These are phyloP conservation scores for Pleodorina starrii DNA, from an alignment of 139 green algal species.

Conservation along the genomic window DNA sequence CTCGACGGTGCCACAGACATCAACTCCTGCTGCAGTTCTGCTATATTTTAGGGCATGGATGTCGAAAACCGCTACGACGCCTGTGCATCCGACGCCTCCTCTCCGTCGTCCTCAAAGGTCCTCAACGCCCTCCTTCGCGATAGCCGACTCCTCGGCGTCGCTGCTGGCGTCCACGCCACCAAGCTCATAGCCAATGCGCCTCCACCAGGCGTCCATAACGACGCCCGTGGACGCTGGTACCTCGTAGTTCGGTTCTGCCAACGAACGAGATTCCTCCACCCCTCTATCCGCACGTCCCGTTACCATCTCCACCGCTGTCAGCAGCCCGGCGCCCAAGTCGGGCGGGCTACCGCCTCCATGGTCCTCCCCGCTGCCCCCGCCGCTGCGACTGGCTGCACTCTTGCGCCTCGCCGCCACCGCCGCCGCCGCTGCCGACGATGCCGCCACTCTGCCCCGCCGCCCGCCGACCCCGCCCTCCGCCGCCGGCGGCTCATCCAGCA, in stretches of 20 bases:
- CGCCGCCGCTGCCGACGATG: neutral
- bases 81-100: neutral
- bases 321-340: neutral
- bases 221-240: neutral
- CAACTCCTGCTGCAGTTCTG: too few relatives aligned
- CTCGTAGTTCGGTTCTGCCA: neutral
- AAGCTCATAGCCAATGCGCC: neutral
- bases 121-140: too few relatives aligned
- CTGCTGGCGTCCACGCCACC: neutral
- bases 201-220: slow-evolving; percentile 37
- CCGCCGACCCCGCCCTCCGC: neutral
- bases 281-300: neutral
- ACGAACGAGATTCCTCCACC: neutral
- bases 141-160: neutral
- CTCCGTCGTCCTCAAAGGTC: neutral
- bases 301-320: neutral
- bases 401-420: neutral
- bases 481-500: slow-evolving; percentile 11
- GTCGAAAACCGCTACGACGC: too few relatives aligned
- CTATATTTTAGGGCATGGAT: too few relatives aligned
- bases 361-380: too few relatives aligned
- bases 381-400: neutral
- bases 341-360: neutral
- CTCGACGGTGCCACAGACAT: too few relatives aligned
- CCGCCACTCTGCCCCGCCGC: neutral